Evolutionary conservation across 2,329 filamentous ascomycete species (phyloP).

Genomic region (Alternaria triticina): DNA sequence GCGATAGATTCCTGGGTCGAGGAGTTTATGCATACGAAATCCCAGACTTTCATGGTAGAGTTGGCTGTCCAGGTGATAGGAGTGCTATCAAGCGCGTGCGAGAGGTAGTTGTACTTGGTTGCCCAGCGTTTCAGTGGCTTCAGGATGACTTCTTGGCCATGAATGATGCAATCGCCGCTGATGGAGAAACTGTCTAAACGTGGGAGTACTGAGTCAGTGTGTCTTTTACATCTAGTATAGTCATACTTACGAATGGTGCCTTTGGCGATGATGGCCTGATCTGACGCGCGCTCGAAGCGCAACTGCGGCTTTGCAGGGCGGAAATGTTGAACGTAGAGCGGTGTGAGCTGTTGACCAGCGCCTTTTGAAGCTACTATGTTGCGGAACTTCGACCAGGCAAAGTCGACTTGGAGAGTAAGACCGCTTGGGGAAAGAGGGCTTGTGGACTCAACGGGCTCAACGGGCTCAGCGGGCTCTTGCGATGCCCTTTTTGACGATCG

Average conservation of each 20-base stretch:
- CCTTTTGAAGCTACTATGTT: slow-evolving; percentile 22
- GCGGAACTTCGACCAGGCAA: slow-evolving; percentile 27
- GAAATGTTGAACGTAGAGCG: slow-evolving; percentile 28
- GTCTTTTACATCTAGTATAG: background rate
- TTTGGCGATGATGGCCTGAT: slow-evolving; percentile 11
- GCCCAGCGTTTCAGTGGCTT: slow-evolving; percentile 28
- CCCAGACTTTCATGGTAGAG: slow-evolving; percentile 23
- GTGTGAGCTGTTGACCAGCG: slow-evolving; percentile 6
- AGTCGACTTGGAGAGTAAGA: slow-evolving; percentile 23
- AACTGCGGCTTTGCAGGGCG: slow-evolving; percentile 26
- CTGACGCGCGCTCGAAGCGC: slow-evolving; percentile 13
- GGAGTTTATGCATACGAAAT: slow-evolving; percentile 25
- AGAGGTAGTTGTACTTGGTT: slow-evolving; percentile 30
- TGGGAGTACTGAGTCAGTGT: background rate
- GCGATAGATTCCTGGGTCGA: slow-evolving; percentile 23
- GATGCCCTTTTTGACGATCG: background rate
- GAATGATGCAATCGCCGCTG: slow-evolving; percentile 19
- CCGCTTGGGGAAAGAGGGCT: background rate
- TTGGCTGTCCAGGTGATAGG: slow-evolving; percentile 23
- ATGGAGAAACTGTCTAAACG: slow-evolving; percentile 18
- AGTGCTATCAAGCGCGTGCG: slow-evolving; percentile 7
- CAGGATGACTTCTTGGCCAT: slow-evolving; percentile 16
- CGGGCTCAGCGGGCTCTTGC: background rate
- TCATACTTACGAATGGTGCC: slow-evolving; percentile 13
- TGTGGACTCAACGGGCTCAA: background rate